Base-by-base conservation (phyloP, 2,329 filamentous ascomycete species). In the Zymoseptoria crescenta region DNA sequence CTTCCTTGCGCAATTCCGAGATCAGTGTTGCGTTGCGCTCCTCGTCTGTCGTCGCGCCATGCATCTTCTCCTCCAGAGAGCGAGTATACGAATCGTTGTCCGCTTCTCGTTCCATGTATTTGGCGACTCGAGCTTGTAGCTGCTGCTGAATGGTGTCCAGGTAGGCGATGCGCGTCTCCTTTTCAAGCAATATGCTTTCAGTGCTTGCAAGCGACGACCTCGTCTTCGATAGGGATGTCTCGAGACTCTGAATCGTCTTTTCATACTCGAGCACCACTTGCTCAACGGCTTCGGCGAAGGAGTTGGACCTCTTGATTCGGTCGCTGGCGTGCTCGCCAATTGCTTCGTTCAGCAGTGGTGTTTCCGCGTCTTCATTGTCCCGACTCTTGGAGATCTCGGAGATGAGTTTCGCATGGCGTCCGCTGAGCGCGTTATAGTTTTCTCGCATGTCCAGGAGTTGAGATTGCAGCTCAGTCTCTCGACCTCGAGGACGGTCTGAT, bases 211-310 rank as follows among this genome's bases (percentile, higher is more conserved):
- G 80, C 0, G 89, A 91, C 35, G 88, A 82, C 59, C 94, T 84
- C 1, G 94, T 97, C 69, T 86, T 94, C 0, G 92, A 92, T 13
- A 99, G 83, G 1, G 92, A 96, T 55, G 91, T 86, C 74, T 99
- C 94, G 16, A 99, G 82, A 56, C 85, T 88, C 73, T 97, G 92
- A 54, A 99, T 99, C 0, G 95, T 99, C 80, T 96, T 97, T 74
- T 99, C 95, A 72, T 99, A 99, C 75, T 99, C 94, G 54, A 97
- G 79, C 2, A 99, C 91, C 21, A 99, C 91, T 70, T 96, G 89
- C 70, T 99, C 94, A 20, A 99, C 93, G 28, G 93, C 93, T 72
- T 96, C 88, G 1, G 93, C 92, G 71, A 99, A 97, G 0, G 90
- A 95, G 72, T 95, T 96, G 19, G 95, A 99, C 49, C 94, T 87